phyloP scores from a whole-genome alignment of 2,329 filamentous ascomycete genomes.

The Botrytis paeoniae region DNA sequence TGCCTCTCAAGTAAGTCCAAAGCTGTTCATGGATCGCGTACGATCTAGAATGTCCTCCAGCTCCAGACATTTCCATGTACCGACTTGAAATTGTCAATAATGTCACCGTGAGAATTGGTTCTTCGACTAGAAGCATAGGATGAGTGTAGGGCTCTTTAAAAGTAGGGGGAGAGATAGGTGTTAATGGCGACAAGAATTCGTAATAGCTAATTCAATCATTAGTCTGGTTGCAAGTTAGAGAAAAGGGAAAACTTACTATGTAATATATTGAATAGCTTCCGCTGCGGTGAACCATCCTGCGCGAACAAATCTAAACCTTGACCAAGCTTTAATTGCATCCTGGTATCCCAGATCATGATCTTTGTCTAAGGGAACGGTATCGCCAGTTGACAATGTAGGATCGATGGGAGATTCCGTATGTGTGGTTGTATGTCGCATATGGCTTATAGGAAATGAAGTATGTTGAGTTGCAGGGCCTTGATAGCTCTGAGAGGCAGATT shows the following conservation, averaged over 20 bases:
- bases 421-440: conserved; percentile 25
- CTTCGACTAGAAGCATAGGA: conserved; percentile 75
- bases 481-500: conserved; percentile 23
- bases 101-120: conserved; percentile 89
- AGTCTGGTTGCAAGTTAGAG: background rate
- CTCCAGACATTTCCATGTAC: conserved; percentile 75
- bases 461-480: conserved; percentile 23
- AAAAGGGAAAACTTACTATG: conserved; percentile 61
- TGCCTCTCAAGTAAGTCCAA: conserved; percentile 89
- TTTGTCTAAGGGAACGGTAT: conserved; percentile 20
- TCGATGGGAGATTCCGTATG: conserved; percentile 31
- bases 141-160: conserved; percentile 82
- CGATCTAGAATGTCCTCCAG: conserved; percentile 77
- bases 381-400: conserved; percentile 30
- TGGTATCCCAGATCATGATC: conserved; percentile 54
- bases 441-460: conserved; percentile 28
- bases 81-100: conserved; percentile 88
- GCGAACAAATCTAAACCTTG: conserved; percentile 87
- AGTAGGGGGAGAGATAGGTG: conserved; percentile 88
- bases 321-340: conserved; percentile 83
- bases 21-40: conserved; percentile 93
- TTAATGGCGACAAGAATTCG: conserved; percentile 83
- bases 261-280: conserved; percentile 90
- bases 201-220: conserved; percentile 66
- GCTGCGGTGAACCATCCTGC: conserved; percentile 94